A percentile compares a stretch with the other conserved stretches of the same genome.
phyloP scores from a whole-genome alignment of 2,329 filamentous ascomycete species.

The Balansia obtecta region DNA sequence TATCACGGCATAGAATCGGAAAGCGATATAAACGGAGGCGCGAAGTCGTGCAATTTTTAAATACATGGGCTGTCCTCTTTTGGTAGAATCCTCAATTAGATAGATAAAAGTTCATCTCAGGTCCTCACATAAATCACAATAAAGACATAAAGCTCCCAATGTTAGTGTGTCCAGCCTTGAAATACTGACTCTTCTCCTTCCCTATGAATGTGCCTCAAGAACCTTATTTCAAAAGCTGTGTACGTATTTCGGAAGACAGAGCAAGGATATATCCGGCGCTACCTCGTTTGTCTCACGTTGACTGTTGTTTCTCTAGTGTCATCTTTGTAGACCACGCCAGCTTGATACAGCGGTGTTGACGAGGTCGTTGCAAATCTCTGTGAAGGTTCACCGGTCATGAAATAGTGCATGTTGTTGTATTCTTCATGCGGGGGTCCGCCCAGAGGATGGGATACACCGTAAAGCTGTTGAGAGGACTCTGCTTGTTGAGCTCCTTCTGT shows the following conservation, averaged over 20 bases:
- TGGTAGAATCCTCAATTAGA: not conserved
- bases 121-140: no score
- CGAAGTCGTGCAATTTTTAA: not conserved
- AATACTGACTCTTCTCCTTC: not conserved
- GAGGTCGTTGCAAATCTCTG: not conserved
- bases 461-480: not conserved
- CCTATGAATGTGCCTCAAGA: not conserved
- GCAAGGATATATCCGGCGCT: not conserved
- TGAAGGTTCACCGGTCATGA: not conserved
- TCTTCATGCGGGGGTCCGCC: not conserved
- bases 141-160: not conserved
- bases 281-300: not conserved
- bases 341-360: not conserved
- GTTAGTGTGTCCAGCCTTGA: not conserved
- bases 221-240: not conserved
- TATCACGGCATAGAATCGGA: slow-evolving; percentile 17
- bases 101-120: not conserved
- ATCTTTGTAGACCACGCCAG: not conserved
- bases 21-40: not conserved
- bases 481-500: not conserved
- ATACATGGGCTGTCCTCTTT: not conserved
- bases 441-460: not conserved
- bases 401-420: not conserved
- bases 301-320: not conserved
- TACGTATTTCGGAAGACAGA: no score